Conservation (phyloP, 768 basidiomycete genomes). For the Hydnum rufescens region DNA sequence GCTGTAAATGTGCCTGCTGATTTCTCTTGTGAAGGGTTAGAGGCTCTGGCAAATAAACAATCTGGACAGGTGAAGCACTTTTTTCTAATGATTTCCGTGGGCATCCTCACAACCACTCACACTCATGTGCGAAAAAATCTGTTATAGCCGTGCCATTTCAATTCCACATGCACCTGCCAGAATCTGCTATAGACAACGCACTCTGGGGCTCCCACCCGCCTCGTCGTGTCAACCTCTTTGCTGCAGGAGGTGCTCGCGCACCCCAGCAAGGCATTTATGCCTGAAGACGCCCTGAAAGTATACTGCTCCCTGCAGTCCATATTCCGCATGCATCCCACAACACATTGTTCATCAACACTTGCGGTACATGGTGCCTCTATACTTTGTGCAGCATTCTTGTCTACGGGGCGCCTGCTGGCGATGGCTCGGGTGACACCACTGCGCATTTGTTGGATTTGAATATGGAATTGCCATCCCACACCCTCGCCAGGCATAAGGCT, state of each 20-base stretch:
- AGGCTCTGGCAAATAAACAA: no score
- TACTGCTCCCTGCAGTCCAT: conserved; percentile 91
- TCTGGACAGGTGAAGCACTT: no score
- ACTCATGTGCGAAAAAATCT: no score
- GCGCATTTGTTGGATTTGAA: conserved; percentile 87
- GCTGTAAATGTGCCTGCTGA: no score
- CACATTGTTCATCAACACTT: conserved; percentile 81
- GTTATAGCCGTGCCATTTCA: no score
- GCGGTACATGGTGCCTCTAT: conserved; percentile 89
- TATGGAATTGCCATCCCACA: conserved; percentile 80
- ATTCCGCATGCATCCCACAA: conserved; percentile 83
- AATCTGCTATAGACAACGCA: conserved; percentile 13
- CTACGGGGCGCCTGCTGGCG: conserved; percentile 75
- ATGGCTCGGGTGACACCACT: conserved; percentile 87
- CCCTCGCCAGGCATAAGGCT: conserved; percentile 76
- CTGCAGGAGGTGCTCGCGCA: conserved; percentile 61
- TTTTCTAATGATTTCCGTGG: no score
- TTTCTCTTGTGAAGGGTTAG: no score
- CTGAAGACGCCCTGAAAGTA: conserved; percentile 75
- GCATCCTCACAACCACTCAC: no score
- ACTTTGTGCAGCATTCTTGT: conserved; percentile 86
- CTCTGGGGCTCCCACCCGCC: conserved; percentile 40
- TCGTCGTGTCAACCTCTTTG: conserved; percentile 71
- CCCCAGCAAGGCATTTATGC: conserved; percentile 45
- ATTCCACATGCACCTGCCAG: conserved; percentile 66